A percentile compares a stretch with the other conserved stretches of the same genome.
These are phyloP conservation scores for Pyrenula massariospora DNA, from an alignment of 495 filamentous ascomycete genomes.

Conservation along the genomic window DNA sequence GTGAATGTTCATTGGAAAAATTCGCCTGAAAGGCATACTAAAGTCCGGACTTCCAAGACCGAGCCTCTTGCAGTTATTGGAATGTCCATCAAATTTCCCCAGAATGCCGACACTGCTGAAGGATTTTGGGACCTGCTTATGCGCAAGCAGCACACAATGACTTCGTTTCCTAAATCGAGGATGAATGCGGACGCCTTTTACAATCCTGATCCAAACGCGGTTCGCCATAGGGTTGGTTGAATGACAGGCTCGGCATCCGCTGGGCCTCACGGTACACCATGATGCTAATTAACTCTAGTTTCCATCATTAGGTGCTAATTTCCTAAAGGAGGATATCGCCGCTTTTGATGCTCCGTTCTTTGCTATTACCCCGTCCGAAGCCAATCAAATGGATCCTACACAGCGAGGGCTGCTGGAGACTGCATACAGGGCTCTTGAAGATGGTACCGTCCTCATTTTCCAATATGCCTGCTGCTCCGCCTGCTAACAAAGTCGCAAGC, in stretches of 20 bases:
- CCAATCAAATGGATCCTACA: conserved; percentile 22
- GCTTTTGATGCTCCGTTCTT: conserved; percentile 39
- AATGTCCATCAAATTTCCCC: conserved; percentile 47
- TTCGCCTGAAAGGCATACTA: too few relatives aligned
- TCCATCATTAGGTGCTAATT: conserved; percentile 25
- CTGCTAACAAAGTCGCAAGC: too few relatives aligned
- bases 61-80: conserved; percentile 48
- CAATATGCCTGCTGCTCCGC: too few relatives aligned
- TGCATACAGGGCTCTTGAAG: conserved; percentile 18
- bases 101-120: conserved; percentile 31
- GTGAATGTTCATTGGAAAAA: too few relatives aligned
- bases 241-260: conserved; percentile 24
- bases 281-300: too few relatives aligned
- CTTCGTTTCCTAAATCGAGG: conserved; percentile 21
- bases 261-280: too few relatives aligned
- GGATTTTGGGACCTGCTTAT: conserved; percentile 47
- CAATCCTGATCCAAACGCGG: conserved; percentile 19
- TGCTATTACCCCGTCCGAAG: conserved; percentile 27
- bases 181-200: conserved; percentile 29
- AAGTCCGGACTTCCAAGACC: too few relatives aligned
- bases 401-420: conserved; percentile 14
- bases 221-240: conserved; percentile 9
- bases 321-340: conserved; percentile 31
- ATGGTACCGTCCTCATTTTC: conserved; percentile 10
- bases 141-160: conserved; percentile 27